Percentiles rank a stretch among this genome's conserved stretches.
phyloP scores from a whole-genome alignment of 257 asterid genomes.

The Nicotiana attenuata region DNA sequence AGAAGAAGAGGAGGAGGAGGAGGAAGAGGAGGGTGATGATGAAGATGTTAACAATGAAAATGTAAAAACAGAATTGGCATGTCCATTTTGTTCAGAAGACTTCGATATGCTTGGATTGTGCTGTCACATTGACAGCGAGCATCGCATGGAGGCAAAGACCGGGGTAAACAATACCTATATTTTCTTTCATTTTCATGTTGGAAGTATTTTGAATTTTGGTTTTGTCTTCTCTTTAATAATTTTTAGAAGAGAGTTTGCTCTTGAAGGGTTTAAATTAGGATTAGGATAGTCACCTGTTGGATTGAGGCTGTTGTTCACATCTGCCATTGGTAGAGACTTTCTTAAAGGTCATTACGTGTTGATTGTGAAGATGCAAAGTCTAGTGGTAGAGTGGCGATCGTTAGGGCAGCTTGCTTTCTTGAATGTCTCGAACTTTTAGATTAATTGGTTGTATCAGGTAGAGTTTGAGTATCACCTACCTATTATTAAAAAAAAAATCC shows the following conservation, averaged over 20 bases:
- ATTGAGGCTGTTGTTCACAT: neutral
- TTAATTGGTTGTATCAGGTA: neutral
- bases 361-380: neutral
- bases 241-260: neutral
- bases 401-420: too few relatives aligned
- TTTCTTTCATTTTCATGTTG: neutral
- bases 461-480: neutral
- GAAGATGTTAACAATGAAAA: conserved; percentile 19
- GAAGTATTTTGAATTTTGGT: neutral
- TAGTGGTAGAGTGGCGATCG: too few relatives aligned
- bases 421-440: neutral
- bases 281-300: neutral
- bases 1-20: conserved; percentile 36
- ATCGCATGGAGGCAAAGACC: conserved; percentile 71
- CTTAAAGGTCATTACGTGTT: neutral
- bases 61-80: conserved; percentile 62
- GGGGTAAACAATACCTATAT: conserved; percentile 40
- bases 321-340: neutral
- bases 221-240: neutral
- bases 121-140: conserved; percentile 89
- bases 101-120: conserved; percentile 80
- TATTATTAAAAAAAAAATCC: neutral
- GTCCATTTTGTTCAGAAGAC: conserved; percentile 86
- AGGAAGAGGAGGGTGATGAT: conserved; percentile 26
- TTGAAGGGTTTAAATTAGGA: neutral